Base-by-base conservation (phyloP, 2,329 filamentous ascomycete genomes). In the Phialocephala subalpina region DNA sequence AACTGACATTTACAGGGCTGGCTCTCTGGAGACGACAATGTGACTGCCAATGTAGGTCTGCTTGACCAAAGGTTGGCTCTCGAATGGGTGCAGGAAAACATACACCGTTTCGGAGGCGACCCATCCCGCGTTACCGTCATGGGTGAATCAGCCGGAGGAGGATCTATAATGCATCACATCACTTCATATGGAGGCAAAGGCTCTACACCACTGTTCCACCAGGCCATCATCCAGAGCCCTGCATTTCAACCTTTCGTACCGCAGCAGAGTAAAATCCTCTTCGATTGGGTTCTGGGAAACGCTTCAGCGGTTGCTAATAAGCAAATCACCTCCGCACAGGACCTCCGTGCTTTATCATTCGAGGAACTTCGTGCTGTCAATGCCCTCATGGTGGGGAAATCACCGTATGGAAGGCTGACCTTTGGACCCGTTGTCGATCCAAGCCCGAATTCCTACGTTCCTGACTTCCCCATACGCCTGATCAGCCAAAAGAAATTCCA, bases 51-150 rank as follows among this genome's bases (percentile, higher is more conserved):
- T 71, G 81, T 80, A 12, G 85, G 80, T 2, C 75, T 87, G 1
- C 78, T 82, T 62, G 86, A 88, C 65, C 86, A 88, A 70, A 79
- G 83, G 14, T 77, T 86, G 20, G 85, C 84, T 27, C 76, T 90
- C 8, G 78, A 87, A 69, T 90, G 87, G 87, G 80, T 88, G 2
- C 81, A 84, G 62, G 73, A 82, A 47, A 77, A 86, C 66, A 86
- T 87, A 62, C 76, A 82, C 69, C 74, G 80, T 12, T 89, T 88
- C 69, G 86, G 86, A 11, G 86, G 86, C 14, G 82, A 87, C 72
- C 76, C 80, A 2, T 73, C 78, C 2, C 77, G 79, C 16, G 80
- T 87, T 42, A 86, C 84, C 0, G 78, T 86, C 16, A 78, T 85
- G 20, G 84, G 84, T 6, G 77, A 83, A 66, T 83, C 81, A 18